Evolutionary conservation across 2,329 filamentous ascomycete species (phyloP).

Genomic region (Alternaria atra): DNA sequence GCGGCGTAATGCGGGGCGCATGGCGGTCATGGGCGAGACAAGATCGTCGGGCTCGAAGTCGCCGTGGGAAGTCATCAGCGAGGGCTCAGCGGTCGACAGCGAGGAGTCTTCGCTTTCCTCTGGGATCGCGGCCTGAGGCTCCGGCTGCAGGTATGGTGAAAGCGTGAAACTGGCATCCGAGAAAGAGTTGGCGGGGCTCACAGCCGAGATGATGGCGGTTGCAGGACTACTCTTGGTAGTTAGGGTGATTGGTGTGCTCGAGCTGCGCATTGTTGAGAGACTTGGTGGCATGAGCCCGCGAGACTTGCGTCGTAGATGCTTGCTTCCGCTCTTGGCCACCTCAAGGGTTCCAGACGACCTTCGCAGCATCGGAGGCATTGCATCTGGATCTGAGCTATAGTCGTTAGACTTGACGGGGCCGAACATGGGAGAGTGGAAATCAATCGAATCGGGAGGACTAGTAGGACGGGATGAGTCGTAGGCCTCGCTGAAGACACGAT

Average conservation of each 20-base stretch:
- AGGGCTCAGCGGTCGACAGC: constrained; percentile 19
- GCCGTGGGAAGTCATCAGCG: constrained; percentile 34
- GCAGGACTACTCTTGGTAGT: constrained; percentile 48
- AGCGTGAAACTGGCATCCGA: constrained; percentile 41
- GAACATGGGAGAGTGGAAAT: constrained; percentile 67
- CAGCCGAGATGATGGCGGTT: constrained; percentile 42
- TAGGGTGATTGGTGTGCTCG: constrained; percentile 45
- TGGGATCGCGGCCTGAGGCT: constrained; percentile 43
- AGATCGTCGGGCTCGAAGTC: constrained; percentile 43
- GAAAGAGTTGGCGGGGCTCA: constrained; percentile 45
- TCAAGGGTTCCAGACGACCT: constrained; percentile 14
- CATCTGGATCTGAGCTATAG: constrained; percentile 27
- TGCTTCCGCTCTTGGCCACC: constrained; percentile 6
- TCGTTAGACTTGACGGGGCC: constrained; percentile 50
- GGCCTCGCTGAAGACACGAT: constrained; percentile 69
- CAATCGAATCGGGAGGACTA: constrained; percentile 78
- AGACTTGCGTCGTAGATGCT: constrained; percentile 34
- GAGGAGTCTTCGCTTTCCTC: constrained; percentile 48
- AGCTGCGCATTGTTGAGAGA: constrained; percentile 42
- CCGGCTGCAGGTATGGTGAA: constrained; percentile 32
- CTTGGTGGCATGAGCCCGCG: constrained; percentile 42
- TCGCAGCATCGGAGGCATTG: constrained; percentile 10
- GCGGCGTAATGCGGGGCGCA: constrained; percentile 65
- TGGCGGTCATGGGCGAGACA: constrained; percentile 40
- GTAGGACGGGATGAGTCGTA: constrained; percentile 76